Percentiles rank a stretch among this genome's conserved stretches.
Evolutionary conservation across 176 grass and related monocot genomes (phyloP).

Genomic region (Coix lacrymajobi): DNA sequence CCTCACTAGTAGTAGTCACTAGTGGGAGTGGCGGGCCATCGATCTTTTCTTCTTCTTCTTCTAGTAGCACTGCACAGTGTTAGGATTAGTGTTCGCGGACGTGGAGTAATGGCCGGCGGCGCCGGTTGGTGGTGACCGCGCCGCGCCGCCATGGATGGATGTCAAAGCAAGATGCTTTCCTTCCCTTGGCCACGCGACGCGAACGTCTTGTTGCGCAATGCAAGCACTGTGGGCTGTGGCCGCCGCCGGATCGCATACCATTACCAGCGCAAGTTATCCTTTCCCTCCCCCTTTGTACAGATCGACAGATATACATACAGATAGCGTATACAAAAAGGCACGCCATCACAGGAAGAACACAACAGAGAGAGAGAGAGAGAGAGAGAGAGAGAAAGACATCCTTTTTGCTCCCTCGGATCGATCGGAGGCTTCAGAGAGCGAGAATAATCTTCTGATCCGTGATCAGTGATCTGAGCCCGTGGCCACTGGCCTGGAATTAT

Average conservation of each 20-base stretch:
- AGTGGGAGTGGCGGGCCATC: background rate
- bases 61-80: background rate
- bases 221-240: too few species aligned
- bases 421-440: background rate
- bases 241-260: constrained; percentile 25
- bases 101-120: background rate
- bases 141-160: background rate
- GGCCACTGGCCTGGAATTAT: background rate
- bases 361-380: background rate
- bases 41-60: background rate
- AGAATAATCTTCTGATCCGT: background rate
- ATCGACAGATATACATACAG: background rate
- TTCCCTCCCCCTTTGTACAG: background rate
- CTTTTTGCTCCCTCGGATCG: constrained; percentile 1
- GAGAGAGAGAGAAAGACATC: too few species aligned
- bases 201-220: background rate
- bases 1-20: background rate
- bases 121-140: background rate
- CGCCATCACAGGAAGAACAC: background rate
- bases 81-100: background rate
- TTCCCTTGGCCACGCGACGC: constrained; percentile 4
- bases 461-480: background rate
- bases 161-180: constrained; percentile 30
- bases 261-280: constrained; percentile 21
- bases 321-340: background rate